A percentile compares a stretch with the other conserved stretches of the same genome.
Conservation (phyloP, 306 rosid genomes). For the Sindora glabra region DNA sequence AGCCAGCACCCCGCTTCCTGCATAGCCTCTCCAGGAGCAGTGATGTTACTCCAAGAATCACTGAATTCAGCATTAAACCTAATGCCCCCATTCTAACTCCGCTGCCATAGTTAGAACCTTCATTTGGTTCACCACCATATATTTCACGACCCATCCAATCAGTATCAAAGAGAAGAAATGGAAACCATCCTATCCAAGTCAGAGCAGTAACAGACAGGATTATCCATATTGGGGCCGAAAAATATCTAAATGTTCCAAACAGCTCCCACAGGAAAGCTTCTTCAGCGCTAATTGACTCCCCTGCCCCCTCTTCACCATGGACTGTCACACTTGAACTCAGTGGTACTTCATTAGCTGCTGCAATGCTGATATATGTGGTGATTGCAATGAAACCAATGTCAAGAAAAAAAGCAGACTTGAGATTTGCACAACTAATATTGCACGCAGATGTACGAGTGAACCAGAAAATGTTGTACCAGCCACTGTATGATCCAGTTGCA, state of each 20-base stretch:
- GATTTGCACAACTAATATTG: conserved; percentile 79
- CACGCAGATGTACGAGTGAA: conserved; percentile 67
- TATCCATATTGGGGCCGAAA: conserved; percentile 62
- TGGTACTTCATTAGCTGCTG: conserved; percentile 70
- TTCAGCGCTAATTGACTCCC: conserved; percentile 44
- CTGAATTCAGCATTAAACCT: conserved; percentile 85
- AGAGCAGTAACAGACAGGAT: conserved; percentile 70
- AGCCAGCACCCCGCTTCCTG: conserved; percentile 84
- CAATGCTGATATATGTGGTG: conserved; percentile 61
- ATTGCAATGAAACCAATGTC: conserved; percentile 54
- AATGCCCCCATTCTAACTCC: conserved; percentile 96
- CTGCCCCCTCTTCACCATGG: conserved; percentile 38
- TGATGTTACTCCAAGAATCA: conserved; percentile 85
- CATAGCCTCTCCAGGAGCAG: conserved; percentile 81
- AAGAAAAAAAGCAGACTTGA: conserved; percentile 83
- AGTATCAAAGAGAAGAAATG: conserved; percentile 84
- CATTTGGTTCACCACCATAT: conserved; percentile 89
- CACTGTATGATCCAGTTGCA: conserved; percentile 81
- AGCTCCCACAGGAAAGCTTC: conserved; percentile 93
- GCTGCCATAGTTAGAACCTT: conserved; percentile 49
- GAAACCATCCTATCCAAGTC: conserved; percentile 96
- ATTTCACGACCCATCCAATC: conserved; percentile 99
- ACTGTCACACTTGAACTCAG: conserved; percentile 28
- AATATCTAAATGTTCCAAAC: conserved; percentile 78
- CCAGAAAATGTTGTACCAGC: conserved; percentile 75